These are phyloP conservation scores for Metschnikowia similis DNA, from an alignment of 805 yeast species.

Conservation along the genomic window DNA sequence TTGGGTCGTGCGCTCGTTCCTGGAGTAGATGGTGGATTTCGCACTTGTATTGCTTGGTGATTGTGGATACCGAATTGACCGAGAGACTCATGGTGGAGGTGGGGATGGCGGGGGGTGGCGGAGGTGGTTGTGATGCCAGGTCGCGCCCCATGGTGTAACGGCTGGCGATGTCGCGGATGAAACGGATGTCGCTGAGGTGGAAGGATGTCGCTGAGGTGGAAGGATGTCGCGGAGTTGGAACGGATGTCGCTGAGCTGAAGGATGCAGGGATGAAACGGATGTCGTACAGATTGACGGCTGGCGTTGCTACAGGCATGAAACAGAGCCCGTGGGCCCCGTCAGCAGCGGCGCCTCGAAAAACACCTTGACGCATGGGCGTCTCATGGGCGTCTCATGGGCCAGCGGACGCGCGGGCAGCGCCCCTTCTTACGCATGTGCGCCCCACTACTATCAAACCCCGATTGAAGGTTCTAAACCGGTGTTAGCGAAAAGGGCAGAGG, in stretches of 20 bases:
- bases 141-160: neutral
- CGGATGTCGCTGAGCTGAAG: too few relatives aligned
- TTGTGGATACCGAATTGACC: constrained; percentile 1
- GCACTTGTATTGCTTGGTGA: constrained; percentile 6
- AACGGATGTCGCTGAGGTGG: too few relatives aligned
- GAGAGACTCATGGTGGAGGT: neutral
- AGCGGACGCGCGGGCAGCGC: too few relatives aligned
- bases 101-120: neutral
- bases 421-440: constrained; percentile 12
- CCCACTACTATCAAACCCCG: constrained; percentile 23
- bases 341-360: too few relatives aligned
- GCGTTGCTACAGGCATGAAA: too few relatives aligned
- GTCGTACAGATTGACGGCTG: too few relatives aligned
- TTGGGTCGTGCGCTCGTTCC: neutral
- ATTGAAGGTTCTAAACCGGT: constrained; percentile 18
- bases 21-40: constrained; percentile 6
- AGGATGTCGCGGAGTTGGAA: too few relatives aligned
- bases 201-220: too few relatives aligned
- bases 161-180: too few relatives aligned
- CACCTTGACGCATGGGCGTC: neutral
- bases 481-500: constrained; percentile 21
- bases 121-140: neutral
- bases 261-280: too few relatives aligned
- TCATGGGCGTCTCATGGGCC: neutral
- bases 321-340: too few relatives aligned